Evolutionary conservation across 176 grass and related monocot genomes (phyloP).

Genomic region (Pontederia crassipes): DNA sequence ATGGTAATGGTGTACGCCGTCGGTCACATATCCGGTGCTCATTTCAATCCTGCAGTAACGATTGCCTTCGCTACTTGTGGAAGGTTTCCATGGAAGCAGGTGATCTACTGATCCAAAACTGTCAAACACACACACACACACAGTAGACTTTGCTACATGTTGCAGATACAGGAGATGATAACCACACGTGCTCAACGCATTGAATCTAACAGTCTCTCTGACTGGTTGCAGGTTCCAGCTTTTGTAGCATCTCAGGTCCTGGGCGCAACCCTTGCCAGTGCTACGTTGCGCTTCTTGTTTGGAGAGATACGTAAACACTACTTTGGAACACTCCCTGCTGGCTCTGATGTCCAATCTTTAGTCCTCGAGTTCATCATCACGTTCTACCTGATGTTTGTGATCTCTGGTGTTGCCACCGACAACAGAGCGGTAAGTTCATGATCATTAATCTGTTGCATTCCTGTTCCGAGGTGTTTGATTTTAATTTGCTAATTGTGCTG

Average conservation of each 20-base stretch:
- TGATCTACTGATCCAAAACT: background rate
- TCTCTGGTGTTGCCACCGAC: constrained; percentile 87
- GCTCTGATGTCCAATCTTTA: constrained; percentile 47
- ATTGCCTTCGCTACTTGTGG: constrained; percentile 74
- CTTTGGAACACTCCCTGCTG: constrained; percentile 44
- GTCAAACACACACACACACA: background rate
- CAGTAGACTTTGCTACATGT: background rate
- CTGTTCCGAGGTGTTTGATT: background rate
- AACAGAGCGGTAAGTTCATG: constrained; percentile 51
- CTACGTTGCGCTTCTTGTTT: constrained; percentile 55
- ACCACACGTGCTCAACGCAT: background rate
- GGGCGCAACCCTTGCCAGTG: constrained; percentile 50
- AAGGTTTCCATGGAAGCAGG: constrained; percentile 94
- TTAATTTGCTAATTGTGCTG: background rate
- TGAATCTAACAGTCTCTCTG: background rate
- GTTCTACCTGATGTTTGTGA: constrained; percentile 84
- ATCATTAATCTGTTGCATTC: too few species aligned
- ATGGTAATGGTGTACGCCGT: constrained; percentile 90
- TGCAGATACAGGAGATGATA: background rate
- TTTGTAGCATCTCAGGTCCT: constrained; percentile 47
- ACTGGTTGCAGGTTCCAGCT: constrained; percentile 41
- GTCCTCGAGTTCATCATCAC: constrained; percentile 70
- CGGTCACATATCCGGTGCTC: constrained; percentile 88
- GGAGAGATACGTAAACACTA: constrained; percentile 40
- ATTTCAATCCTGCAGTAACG: constrained; percentile 96